A percentile compares a stretch with the other conserved stretches of the same genome.
Conservation (phyloP, 139 green algal species). For the Closterium sp. region DNA sequence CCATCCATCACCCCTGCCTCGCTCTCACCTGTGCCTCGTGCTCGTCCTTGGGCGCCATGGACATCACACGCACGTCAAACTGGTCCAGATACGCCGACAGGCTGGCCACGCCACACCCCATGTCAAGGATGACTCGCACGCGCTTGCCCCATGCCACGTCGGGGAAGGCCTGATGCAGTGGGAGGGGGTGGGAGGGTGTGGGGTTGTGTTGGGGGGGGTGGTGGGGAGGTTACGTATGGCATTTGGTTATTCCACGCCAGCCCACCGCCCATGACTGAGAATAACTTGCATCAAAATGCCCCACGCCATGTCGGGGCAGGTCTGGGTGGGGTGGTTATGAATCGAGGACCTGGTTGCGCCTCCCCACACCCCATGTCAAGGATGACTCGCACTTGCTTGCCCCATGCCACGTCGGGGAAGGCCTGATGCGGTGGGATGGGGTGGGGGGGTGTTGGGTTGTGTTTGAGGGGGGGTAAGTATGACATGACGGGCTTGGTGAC, state of each 20-base stretch:
- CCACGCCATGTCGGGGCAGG: slow-evolving; percentile 15
- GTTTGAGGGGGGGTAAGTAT: too few species aligned
- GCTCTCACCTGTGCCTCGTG: slow-evolving; percentile 17
- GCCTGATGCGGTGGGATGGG: not conserved
- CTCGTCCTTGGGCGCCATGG: slow-evolving; percentile 33
- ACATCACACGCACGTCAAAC: slow-evolving; percentile 4
- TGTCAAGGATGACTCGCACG: slow-evolving; percentile 14
- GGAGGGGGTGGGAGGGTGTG: not conserved
- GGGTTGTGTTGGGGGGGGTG: not conserved
- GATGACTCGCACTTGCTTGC: not conserved
- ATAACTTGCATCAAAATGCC: not conserved
- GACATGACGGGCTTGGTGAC: too few species aligned
- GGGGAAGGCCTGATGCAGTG: not conserved
- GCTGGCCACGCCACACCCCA: slow-evolving; percentile 31
- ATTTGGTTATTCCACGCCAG: not conserved
- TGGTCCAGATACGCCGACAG: not conserved
- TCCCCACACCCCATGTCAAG: not conserved
- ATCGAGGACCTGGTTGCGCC: too few species aligned
- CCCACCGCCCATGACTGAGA: slow-evolving; percentile 30
- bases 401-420: not conserved
- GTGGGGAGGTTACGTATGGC: too few species aligned
- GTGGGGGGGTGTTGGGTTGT: not conserved
- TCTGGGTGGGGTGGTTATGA: slow-evolving; percentile 15
- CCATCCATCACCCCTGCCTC: too few species aligned
- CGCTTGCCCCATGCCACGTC: slow-evolving; percentile 18